A percentile compares a stretch with the other conserved stretches of the same genome.
These are phyloP conservation scores for Fusarium agapanthi DNA, from an alignment of 2,329 filamentous ascomycete species.

Conservation along the genomic window DNA sequence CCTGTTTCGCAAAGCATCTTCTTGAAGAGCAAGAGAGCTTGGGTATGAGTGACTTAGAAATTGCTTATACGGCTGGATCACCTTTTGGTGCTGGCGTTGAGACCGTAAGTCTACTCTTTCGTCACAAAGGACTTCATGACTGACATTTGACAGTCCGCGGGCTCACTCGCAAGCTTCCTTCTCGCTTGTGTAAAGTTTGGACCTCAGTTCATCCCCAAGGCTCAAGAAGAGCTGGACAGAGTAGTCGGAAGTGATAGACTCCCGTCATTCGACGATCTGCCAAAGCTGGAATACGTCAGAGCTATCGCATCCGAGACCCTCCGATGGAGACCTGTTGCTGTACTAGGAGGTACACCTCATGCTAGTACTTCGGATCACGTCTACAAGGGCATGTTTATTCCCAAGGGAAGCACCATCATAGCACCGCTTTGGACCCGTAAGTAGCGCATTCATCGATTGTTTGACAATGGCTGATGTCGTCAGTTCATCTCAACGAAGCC, in stretches of 20 bases:
- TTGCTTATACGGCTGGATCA: conserved; percentile 55
- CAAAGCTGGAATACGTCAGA: conserved; percentile 46
- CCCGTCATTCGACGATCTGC: conserved; percentile 50
- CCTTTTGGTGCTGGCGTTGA: conserved; percentile 57
- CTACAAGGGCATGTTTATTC: conserved; percentile 56
- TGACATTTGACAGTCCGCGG: conserved; percentile 49
- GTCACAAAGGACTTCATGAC: fast-evolving
- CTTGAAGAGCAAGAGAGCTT: conserved; percentile 51
- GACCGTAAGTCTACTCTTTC: conserved; percentile 42
- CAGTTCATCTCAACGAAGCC: conserved; percentile 52
- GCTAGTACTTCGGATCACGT: conserved; percentile 54
- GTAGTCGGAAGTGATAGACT: conserved; percentile 50
- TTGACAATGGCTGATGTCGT: fast-evolving
- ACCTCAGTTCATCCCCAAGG: conserved; percentile 56
- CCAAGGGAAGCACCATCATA: conserved; percentile 53
- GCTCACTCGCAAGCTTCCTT: conserved; percentile 58
- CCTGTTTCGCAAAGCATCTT: conserved; percentile 56
- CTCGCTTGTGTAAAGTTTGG: conserved; percentile 62
- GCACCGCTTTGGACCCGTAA: conserved; percentile 55
- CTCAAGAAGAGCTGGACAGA: conserved; percentile 51
- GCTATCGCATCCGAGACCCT: conserved; percentile 52
- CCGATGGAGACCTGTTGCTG: conserved; percentile 53
- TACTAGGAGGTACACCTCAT: conserved; percentile 56
- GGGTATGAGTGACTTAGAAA: conserved; percentile 53
- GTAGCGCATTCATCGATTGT: fast-evolving